Conservation (phyloP, 2,329 filamentous ascomycete genomes). For the Graphiopsis chlorocephala region DNA sequence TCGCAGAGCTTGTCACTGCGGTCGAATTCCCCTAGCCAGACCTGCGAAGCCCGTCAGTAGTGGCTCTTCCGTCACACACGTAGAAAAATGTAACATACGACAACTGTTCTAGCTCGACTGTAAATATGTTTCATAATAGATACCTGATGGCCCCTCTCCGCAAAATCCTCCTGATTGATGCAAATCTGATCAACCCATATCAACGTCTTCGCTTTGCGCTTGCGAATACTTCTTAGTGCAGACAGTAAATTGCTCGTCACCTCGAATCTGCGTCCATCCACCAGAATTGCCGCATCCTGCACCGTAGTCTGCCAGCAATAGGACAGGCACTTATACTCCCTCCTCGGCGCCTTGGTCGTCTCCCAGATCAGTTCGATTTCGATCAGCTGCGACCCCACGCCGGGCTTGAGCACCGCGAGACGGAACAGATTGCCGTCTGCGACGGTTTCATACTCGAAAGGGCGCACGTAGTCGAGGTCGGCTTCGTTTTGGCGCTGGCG, state of each 20-base stretch:
- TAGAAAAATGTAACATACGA: neutral
- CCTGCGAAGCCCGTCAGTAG: slow-evolving; percentile 12
- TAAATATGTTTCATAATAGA: slow-evolving; percentile 38
- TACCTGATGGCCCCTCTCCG: slow-evolving; percentile 35
- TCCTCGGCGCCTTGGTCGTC: slow-evolving; percentile 22
- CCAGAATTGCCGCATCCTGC: slow-evolving; percentile 26
- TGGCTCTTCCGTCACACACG: neutral
- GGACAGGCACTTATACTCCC: slow-evolving; percentile 27
- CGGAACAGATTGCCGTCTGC: slow-evolving; percentile 31
- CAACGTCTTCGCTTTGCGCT: slow-evolving; percentile 26
- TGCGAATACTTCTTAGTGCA: slow-evolving; percentile 26
- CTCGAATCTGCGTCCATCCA: slow-evolving; percentile 29
- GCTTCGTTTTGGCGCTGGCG: slow-evolving; percentile 23
- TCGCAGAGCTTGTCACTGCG: slow-evolving; percentile 28
- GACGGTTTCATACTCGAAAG: slow-evolving; percentile 25
- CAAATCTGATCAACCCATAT: slow-evolving; percentile 30
- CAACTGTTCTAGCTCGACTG: slow-evolving; percentile 19
- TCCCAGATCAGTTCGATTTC: slow-evolving; percentile 27
- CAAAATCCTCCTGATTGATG: slow-evolving; percentile 35
- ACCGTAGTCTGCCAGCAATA: slow-evolving; percentile 31
- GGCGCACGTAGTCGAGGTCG: slow-evolving; percentile 18
- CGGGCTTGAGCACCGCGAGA: slow-evolving; percentile 26
- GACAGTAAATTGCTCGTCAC: slow-evolving; percentile 31
- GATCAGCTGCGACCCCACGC: slow-evolving; percentile 21
- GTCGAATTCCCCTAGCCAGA: slow-evolving; percentile 32